Conservation (phyloP, 2,329 filamentous ascomycete species). For the Dactylellina haptotyla region DNA sequence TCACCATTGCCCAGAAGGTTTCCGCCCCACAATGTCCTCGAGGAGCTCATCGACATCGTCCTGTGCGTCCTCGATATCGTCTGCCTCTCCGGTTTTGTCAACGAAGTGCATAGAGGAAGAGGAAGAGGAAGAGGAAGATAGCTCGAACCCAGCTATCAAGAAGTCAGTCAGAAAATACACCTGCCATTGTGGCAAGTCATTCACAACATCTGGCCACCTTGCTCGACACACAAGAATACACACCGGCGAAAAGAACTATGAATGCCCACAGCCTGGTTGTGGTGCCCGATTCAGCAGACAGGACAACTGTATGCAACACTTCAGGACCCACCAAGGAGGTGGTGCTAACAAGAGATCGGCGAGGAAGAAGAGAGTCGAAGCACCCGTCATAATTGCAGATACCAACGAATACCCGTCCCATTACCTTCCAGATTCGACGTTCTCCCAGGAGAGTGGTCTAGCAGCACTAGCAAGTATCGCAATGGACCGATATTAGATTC, state of each 20-base stretch:
- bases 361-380: conserved; percentile 57
- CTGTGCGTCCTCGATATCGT: conserved; percentile 54
- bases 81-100: conserved; percentile 46
- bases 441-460: conserved; percentile 56
- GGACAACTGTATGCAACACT: conserved; percentile 59
- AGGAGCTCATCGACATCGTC: conserved; percentile 51
- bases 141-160: conserved; percentile 29
- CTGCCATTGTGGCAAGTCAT: conserved; percentile 79
- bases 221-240: conserved; percentile 86
- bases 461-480: conserved; percentile 57
- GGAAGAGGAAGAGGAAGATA: conserved; percentile 28
- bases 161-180: conserved; percentile 62
- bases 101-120: conserved; percentile 51
- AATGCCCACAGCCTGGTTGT: conserved; percentile 57
- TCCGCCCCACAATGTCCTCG: conserved; percentile 54
- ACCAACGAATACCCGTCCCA: conserved; percentile 54
- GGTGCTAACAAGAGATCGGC: conserved; percentile 57
- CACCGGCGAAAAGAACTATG: conserved; percentile 74
- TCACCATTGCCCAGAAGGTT: conserved; percentile 53
- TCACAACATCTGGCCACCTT: conserved; percentile 86
- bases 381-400: conserved; percentile 48
- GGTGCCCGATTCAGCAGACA: conserved; percentile 58
- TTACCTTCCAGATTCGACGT: conserved; percentile 56
- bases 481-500: conserved; percentile 55
- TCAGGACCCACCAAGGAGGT: conserved; percentile 58